Conservation (phyloP, 2,329 filamentous ascomycete species). For the Xylaria sp. region DNA sequence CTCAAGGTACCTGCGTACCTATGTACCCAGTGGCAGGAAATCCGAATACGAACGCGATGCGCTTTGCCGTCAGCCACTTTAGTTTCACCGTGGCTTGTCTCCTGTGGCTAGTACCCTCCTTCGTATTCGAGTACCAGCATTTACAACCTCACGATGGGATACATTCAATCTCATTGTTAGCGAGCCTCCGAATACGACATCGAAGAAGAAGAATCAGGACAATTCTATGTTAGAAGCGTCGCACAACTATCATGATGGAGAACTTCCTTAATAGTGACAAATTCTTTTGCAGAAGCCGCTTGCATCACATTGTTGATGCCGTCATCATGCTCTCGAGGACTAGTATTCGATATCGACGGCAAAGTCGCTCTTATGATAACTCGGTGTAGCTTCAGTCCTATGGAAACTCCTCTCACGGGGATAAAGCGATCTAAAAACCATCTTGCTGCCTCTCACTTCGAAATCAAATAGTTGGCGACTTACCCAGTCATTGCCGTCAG, state of each 20-base stretch:
- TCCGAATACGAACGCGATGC: constrained; percentile 42
- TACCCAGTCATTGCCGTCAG: neutral
- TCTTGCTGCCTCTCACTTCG: neutral
- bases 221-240: neutral
- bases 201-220: neutral
- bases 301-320: neutral
- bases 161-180: neutral
- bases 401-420: no score
- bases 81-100: neutral
- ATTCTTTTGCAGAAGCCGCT: neutral
- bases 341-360: no score
- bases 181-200: neutral
- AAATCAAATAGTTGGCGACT: neutral
- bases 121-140: constrained; percentile 18
- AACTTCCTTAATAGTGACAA: neutral
- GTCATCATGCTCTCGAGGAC: no score
- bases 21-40: constrained; percentile 11
- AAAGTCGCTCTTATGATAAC: no score
- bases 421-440: no score
- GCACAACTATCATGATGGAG: neutral
- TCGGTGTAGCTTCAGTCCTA: no score
- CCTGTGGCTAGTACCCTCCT: constrained; percentile 15
- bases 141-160: neutral
- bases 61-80: constrained; percentile 10
- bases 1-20: neutral